phyloP scores from a whole-genome alignment of 164 flowering plant genomes.

The Annona squamosa region DNA sequence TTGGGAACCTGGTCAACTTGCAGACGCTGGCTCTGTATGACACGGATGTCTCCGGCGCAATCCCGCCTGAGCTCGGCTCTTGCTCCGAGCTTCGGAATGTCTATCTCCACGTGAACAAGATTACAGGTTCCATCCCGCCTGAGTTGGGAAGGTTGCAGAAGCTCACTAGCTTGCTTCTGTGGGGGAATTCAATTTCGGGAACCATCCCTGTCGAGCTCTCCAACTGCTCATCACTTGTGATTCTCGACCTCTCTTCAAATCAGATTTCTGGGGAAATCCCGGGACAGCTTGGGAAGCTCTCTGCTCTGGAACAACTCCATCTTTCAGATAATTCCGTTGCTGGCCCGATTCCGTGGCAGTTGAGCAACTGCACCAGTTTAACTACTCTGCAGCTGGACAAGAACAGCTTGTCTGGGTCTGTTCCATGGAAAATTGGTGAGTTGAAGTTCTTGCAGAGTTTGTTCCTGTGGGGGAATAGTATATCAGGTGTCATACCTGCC shows the following conservation, averaged over 20 bases:
- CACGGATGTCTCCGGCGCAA: conserved; percentile 64
- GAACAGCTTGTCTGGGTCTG: conserved; percentile 66
- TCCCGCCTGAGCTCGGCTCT: conserved; percentile 69
- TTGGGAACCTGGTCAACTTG: conserved; percentile 64
- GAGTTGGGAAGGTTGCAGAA: conserved; percentile 70
- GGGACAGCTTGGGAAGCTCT: conserved; percentile 63
- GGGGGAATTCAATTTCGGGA: conserved; percentile 78
- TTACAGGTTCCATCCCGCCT: conserved; percentile 71
- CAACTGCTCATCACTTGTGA: conserved; percentile 74
- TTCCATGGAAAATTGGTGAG: conserved; percentile 75
- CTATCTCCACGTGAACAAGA: conserved; percentile 83
- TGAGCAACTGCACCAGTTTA: conserved; percentile 77
- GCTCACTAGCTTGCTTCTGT: conserved; percentile 78
- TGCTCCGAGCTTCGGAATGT: conserved; percentile 73
- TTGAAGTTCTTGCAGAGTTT: conserved; percentile 73
- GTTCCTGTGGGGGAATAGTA: conserved; percentile 85
- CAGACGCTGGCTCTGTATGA: conserved; percentile 83
- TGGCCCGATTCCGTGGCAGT: conserved; percentile 63
- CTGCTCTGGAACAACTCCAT: conserved; percentile 74
- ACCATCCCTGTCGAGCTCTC: conserved; percentile 64
- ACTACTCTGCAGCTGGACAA: conserved; percentile 84
- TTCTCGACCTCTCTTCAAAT: conserved; percentile 78
- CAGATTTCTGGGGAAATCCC: conserved; percentile 76
- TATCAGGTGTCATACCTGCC: conserved; percentile 77
- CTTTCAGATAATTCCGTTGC: conserved; percentile 70